These are phyloP conservation scores for Cladophialophora chaetospira DNA, from an alignment of 2,329 filamentous ascomycete genomes.

Conservation along the genomic window DNA sequence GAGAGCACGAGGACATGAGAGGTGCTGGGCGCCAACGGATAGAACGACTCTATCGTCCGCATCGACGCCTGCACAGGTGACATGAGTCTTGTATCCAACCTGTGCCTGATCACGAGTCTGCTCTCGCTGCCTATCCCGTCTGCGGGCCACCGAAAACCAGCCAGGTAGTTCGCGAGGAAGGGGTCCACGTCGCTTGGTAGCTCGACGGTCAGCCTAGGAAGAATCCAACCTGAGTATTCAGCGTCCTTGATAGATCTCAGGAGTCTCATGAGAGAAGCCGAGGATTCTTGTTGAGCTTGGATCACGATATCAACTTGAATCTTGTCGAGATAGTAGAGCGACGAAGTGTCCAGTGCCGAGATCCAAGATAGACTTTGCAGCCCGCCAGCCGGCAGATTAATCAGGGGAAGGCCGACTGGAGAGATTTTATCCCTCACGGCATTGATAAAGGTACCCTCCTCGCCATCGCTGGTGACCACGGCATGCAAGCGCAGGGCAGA, in stretches of 20 bases:
- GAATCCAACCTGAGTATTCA: conserved; percentile 70
- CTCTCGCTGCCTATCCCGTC: conserved; percentile 47
- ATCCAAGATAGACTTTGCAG: conserved; percentile 72
- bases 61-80: conserved; percentile 71
- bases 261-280: conserved; percentile 54
- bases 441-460: conserved; percentile 69
- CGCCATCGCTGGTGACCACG: conserved; percentile 72
- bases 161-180: conserved; percentile 64
- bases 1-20: conserved; percentile 85
- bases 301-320: conserved; percentile 80
- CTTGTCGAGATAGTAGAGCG: conserved; percentile 69
- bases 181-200: conserved; percentile 71
- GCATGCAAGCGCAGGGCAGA: conserved; percentile 76
- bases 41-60: conserved; percentile 84
- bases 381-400: conserved; percentile 70
- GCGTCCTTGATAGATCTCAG: conserved; percentile 73
- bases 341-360: conserved; percentile 55
- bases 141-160: conserved; percentile 69
- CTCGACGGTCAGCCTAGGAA: conserved; percentile 81
- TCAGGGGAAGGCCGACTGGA: conserved; percentile 61
- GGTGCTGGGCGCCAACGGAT: conserved; percentile 64
- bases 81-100: conserved; percentile 63
- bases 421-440: conserved; percentile 60
- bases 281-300: conserved; percentile 56
- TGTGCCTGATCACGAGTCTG: conserved; percentile 70